phyloP scores from a whole-genome alignment of 345 rosid species.

The Hypericum perforatum region DNA sequence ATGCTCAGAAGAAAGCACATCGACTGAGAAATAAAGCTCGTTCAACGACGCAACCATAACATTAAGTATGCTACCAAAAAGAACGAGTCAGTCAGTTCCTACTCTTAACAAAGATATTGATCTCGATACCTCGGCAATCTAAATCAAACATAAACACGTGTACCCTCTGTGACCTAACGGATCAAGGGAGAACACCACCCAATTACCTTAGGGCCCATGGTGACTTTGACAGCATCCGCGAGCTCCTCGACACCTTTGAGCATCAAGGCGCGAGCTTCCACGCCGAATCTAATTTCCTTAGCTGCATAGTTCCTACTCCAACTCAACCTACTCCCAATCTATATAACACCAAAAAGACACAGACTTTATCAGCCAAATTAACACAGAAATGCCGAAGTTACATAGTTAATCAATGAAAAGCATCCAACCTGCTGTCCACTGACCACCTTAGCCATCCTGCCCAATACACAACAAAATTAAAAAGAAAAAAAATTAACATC shows the following conservation, averaged over 20 bases:
- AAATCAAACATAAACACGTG: not conserved
- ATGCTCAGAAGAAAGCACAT: too few species aligned
- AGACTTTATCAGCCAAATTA: slow-evolving; percentile 1
- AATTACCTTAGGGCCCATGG: slow-evolving; percentile 96
- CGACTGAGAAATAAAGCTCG: too few species aligned
- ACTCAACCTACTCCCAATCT: slow-evolving; percentile 65
- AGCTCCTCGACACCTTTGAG: slow-evolving; percentile 94
- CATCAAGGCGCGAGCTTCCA: slow-evolving; percentile 84
- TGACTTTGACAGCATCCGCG: slow-evolving; percentile 86
- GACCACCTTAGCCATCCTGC: too few species aligned
- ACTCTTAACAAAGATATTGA: too few species aligned
- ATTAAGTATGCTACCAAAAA: too few species aligned
- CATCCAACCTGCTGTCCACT: too few species aligned
- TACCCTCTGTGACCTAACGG: not conserved
- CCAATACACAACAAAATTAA: too few species aligned
- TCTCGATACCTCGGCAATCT: not conserved
- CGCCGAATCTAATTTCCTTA: slow-evolving; percentile 79
- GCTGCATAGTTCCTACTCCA: slow-evolving; percentile 85
- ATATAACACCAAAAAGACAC: not conserved
- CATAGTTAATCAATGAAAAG: not conserved
- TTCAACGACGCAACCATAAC: too few species aligned
- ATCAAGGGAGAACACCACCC: not conserved
- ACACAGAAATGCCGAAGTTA: not conserved
- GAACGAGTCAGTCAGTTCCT: too few species aligned
- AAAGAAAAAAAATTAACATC: not conserved